Evolutionary conservation across 208 protist genomes (phyloP).

Genomic region (Acanthamoeba sp.): DNA sequence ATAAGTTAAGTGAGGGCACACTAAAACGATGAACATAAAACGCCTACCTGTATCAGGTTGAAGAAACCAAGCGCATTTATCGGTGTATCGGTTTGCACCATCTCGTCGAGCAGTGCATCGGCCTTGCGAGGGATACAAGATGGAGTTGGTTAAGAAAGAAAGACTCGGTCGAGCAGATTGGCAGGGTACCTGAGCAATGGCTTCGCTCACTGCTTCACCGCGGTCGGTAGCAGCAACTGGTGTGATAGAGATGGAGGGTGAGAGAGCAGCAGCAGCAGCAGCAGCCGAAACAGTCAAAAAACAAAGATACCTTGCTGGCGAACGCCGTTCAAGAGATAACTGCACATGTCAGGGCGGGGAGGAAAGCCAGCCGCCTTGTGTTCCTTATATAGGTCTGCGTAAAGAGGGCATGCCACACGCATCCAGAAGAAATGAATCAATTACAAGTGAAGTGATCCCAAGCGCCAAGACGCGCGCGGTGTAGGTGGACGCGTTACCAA

Average conservation of each 20-base stretch:
- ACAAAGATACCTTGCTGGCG: slow-evolving; percentile 7
- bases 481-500: background rate
- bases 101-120: background rate
- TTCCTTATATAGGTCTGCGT: background rate
- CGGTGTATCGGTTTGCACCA: background rate
- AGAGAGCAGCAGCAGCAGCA: background rate
- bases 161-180: background rate
- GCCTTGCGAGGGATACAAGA: background rate
- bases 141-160: background rate
- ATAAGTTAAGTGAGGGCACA: background rate
- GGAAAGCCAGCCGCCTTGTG: background rate
- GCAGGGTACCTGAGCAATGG: background rate
- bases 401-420: background rate
- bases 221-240: background rate
- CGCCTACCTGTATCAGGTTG: background rate
- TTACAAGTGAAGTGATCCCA: background rate
- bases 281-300: background rate
- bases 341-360: background rate
- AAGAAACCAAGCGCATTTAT: background rate
- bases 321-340: background rate
- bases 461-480: too few relatives aligned
- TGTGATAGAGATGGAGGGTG: background rate
- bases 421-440: too few relatives aligned
- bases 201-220: background rate
- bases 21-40: background rate